These are phyloP conservation scores for Austroboletus eburneus DNA, from an alignment of 768 basidiomycete genomes.

Conservation along the genomic window DNA sequence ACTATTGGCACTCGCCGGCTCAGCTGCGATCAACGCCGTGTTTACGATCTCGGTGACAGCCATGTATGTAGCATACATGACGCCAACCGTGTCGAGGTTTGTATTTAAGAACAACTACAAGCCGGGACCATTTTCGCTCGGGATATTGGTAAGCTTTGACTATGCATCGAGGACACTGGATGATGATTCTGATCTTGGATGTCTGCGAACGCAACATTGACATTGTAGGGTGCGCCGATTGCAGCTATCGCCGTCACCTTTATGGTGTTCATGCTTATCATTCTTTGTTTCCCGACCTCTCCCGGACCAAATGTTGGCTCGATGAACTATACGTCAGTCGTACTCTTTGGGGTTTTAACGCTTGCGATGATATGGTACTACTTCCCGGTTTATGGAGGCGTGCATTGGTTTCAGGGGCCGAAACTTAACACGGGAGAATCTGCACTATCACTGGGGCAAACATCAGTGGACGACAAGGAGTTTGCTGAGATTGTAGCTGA, in stretches of 20 bases:
- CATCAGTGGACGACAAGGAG: background rate
- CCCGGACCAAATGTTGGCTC: conserved; percentile 38
- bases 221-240: conserved; percentile 18
- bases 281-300: conserved; percentile 60
- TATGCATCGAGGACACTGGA: background rate
- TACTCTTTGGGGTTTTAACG: conserved; percentile 53
- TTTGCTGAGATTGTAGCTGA: background rate
- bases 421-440: conserved; percentile 36
- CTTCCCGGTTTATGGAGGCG: conserved; percentile 66
- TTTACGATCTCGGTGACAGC: conserved; percentile 45
- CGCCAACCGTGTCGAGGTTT: conserved; percentile 48
- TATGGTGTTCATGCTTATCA: conserved; percentile 60
- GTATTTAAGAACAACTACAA: conserved; percentile 41
- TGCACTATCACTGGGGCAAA: too few species aligned
- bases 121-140: conserved; percentile 45
- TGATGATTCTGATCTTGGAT: too few species aligned
- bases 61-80: conserved; percentile 40
- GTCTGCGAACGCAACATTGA: too few species aligned
- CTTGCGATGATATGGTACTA: conserved; percentile 62
- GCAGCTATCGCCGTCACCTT: conserved; percentile 51
- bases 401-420: conserved; percentile 67
- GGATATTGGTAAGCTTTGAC: conserved; percentile 31
- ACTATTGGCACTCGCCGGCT: conserved; percentile 48
- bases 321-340: conserved; percentile 73
- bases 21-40: conserved; percentile 51